These are phyloP conservation scores for Xylaria scruposa DNA, from an alignment of 495 filamentous ascomycete species.

Conservation along the genomic window DNA sequence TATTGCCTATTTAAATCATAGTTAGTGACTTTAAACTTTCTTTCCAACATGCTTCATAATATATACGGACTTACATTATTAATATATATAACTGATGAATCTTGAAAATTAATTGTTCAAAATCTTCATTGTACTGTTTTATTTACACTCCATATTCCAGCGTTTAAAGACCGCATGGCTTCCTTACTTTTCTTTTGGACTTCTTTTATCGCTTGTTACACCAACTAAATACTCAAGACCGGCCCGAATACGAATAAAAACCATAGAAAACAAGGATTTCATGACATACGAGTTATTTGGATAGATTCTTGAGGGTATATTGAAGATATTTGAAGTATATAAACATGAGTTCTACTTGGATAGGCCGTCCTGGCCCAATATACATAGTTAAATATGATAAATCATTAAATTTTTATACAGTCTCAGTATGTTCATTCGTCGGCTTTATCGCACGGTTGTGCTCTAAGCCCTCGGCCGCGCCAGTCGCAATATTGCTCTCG, in stretches of 20 bases:
- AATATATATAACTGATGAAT: no score
- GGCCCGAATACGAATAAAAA: not conserved
- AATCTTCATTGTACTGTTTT: not conserved
- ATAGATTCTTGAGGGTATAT: not conserved
- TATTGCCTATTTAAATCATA: no score
- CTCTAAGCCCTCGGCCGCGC: not conserved
- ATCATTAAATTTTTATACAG: not conserved
- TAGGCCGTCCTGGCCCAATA: not conserved
- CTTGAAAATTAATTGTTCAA: no score
- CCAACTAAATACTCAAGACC: not conserved
- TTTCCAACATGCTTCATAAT: no score
- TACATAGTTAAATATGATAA: not conserved
- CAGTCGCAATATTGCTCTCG: not conserved
- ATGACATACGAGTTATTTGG: not conserved
- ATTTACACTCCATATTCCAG: not conserved
- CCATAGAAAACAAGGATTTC: not conserved
- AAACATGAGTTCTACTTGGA: not conserved
- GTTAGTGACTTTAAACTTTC: no score
- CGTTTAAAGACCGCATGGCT: not conserved
- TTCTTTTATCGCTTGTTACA: not conserved
- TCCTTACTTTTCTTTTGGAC: no score
- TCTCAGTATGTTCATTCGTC: constrained; percentile 15
- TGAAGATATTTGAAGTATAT: not conserved
- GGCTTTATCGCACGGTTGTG: not conserved
- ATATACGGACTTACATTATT: no score